Evolutionary conservation across 2,329 filamentous ascomycete species (phyloP).

Genomic region (Apiospora marii): DNA sequence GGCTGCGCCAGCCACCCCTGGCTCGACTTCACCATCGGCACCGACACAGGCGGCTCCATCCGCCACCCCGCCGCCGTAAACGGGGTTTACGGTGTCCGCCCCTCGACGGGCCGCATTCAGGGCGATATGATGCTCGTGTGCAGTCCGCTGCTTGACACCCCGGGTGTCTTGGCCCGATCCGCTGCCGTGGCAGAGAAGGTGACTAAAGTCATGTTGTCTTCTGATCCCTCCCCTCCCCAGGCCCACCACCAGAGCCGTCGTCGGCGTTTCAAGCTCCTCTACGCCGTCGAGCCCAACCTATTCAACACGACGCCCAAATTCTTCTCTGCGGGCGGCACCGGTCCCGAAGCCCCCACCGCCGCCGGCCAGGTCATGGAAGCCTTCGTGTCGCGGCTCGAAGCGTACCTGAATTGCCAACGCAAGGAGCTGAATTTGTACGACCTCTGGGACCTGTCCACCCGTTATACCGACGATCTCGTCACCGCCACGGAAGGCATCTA

Average conservation of each 20-base stretch:
- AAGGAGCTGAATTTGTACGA: conserved; percentile 30
- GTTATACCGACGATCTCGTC: conserved; percentile 25
- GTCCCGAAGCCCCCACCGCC: background rate
- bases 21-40: conserved; percentile 35
- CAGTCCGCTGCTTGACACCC: conserved; percentile 26
- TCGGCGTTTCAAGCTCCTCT: conserved; percentile 28
- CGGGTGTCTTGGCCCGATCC: conserved; percentile 33
- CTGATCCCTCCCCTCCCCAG: background rate
- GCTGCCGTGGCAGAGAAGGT: conserved; percentile 26
- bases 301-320: conserved; percentile 27
- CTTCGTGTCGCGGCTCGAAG: conserved; percentile 28
- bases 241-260: too few species aligned
- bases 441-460: conserved; percentile 26
- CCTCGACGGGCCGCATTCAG: conserved; percentile 25
- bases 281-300: conserved; percentile 27
- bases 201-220: conserved; percentile 28
- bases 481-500: conserved; percentile 31
- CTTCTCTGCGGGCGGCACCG: conserved; percentile 25
- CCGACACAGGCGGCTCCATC: conserved; percentile 33
- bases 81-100: conserved; percentile 32
- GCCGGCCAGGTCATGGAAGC: conserved; percentile 27
- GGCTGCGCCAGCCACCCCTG: conserved; percentile 31
- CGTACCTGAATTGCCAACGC: conserved; percentile 26
- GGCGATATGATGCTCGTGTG: conserved; percentile 26
- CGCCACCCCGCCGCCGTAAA: conserved; percentile 32